Evolutionary conservation across 2,329 filamentous ascomycete species (phyloP).

Genomic region (Zasmidium angulare): DNA sequence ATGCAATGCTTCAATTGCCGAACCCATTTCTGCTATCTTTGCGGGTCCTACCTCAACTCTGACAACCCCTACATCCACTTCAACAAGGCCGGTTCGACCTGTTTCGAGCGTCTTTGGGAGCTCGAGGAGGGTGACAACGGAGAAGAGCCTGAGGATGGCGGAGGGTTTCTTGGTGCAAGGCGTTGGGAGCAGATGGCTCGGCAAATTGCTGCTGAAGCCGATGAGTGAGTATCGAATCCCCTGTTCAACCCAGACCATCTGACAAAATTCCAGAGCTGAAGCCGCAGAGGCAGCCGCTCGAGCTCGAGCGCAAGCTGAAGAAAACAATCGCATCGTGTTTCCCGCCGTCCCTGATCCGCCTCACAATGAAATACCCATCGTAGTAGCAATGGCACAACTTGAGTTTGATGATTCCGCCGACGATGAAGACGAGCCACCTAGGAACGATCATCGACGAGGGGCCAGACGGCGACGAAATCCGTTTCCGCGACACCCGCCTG

Average conservation of each 20-base stretch:
- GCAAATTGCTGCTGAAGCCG: slow-evolving; percentile 15
- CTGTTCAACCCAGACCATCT: background rate
- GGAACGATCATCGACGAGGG: slow-evolving; percentile 6
- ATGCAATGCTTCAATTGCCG: slow-evolving; percentile 91
- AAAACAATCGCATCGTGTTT: slow-evolving; percentile 14
- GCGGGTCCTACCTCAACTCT: slow-evolving; percentile 79
- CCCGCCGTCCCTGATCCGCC: slow-evolving; percentile 13
- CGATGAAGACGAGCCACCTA: slow-evolving; percentile 3
- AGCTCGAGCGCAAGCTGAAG: slow-evolving; percentile 27
- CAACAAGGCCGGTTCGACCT: slow-evolving; percentile 67
- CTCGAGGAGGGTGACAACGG: slow-evolving; percentile 73
- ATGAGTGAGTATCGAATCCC: slow-evolving; percentile 23
- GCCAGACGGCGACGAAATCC: slow-evolving; percentile 26
- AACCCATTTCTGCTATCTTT: slow-evolving; percentile 94
- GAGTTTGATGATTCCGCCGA: slow-evolving; percentile 5
- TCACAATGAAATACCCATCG: slow-evolving; percentile 15
- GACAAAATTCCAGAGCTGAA: slow-evolving; percentile 21
- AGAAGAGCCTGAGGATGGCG: slow-evolving; percentile 39
- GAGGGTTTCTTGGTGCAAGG: slow-evolving; percentile 39
- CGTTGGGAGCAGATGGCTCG: slow-evolving; percentile 45
- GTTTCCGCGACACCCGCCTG: slow-evolving; percentile 23
- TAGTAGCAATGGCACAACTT: slow-evolving; percentile 23
- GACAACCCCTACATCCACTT: slow-evolving; percentile 86
- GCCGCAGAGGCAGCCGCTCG: slow-evolving; percentile 33
- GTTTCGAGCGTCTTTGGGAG: slow-evolving; percentile 88